Percentiles rank a stretch among this genome's conserved stretches.
Conservation (phyloP, 495 filamentous ascomycete species). For the Patellaria atrata region DNA sequence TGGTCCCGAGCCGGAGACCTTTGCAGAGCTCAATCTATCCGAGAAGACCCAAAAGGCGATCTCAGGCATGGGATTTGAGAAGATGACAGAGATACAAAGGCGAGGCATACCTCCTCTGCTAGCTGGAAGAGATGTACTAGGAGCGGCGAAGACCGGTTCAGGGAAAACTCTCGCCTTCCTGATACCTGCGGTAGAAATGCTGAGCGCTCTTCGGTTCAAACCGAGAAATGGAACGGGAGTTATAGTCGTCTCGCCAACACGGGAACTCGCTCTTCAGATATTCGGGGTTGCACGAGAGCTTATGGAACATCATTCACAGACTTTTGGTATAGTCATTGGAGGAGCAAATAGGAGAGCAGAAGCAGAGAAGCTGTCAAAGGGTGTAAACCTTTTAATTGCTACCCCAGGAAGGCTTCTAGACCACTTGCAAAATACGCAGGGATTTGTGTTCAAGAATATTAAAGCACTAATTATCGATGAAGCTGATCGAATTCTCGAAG, state of each 20-base stretch:
- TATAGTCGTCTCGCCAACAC: constrained; percentile 72
- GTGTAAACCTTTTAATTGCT: constrained; percentile 85
- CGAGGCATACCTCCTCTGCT: constrained; percentile 76
- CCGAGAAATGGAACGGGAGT: constrained; percentile 71
- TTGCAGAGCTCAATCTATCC: constrained; percentile 72
- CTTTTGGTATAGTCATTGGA: constrained; percentile 89
- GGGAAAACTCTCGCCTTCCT: constrained; percentile 94
- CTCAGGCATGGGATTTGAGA: constrained; percentile 78
- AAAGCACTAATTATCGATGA: constrained; percentile 82
- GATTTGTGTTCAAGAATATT: constrained; percentile 88
- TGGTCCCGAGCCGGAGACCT: constrained; percentile 42
- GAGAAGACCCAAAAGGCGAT: constrained; percentile 81
- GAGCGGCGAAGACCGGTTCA: constrained; percentile 91
- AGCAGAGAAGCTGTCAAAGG: constrained; percentile 85
- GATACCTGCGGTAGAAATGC: constrained; percentile 90
- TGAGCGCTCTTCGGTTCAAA: constrained; percentile 79
- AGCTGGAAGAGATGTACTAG: constrained; percentile 84
- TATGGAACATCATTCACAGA: constrained; percentile 78
- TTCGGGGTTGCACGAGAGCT: constrained; percentile 90
- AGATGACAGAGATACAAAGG: constrained; percentile 92
- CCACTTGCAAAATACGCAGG: constrained; percentile 79
- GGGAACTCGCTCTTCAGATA: constrained; percentile 89
- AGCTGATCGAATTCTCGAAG: constrained; percentile 86
- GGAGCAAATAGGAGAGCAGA: constrained; percentile 85
- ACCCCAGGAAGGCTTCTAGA: constrained; percentile 88